A percentile compares a stretch with the other conserved stretches of the same genome.
These are phyloP conservation scores for Hypoxylon intermedium DNA, from an alignment of 495 filamentous ascomycete genomes.

Conservation along the genomic window DNA sequence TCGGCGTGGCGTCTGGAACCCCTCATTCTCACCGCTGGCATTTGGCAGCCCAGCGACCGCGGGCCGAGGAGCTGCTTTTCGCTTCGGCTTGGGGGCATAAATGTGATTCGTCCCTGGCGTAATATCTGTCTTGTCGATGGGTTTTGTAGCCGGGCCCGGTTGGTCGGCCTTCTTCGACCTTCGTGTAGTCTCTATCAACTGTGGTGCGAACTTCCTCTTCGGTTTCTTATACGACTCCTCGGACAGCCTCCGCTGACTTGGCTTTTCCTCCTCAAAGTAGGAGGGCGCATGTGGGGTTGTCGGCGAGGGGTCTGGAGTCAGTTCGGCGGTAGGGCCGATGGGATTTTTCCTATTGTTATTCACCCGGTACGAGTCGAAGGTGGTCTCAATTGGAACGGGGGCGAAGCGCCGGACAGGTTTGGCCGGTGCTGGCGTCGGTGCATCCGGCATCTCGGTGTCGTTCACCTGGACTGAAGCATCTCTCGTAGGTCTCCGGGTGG, in stretches of 20 bases:
- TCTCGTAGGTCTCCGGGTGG: conserved; percentile 32
- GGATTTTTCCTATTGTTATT: conserved; percentile 37
- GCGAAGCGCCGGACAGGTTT: conserved; percentile 56
- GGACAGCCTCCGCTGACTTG: conserved; percentile 20
- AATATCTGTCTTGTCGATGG: conserved; percentile 64
- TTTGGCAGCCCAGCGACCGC: conserved; percentile 34
- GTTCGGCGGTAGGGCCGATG: conserved; percentile 50
- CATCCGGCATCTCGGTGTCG: conserved; percentile 36
- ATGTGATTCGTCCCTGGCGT: conserved; percentile 65
- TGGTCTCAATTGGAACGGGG: conserved; percentile 67
- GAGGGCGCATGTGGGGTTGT: conserved; percentile 47
- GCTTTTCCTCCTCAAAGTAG: conserved; percentile 7
- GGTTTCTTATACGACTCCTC: conserved; percentile 32
- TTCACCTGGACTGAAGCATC: conserved; percentile 37
- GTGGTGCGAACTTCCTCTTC: conserved; percentile 63
- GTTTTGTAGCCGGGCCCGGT: conserved; percentile 56
- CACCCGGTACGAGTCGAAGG: conserved; percentile 59
- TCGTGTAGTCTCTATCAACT: conserved; percentile 72
- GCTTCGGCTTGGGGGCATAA: conserved; percentile 55
- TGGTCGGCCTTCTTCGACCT: conserved; percentile 62
- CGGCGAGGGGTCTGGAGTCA: conserved; percentile 58
- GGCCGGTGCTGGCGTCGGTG: conserved; percentile 12
- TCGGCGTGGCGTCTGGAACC: conserved; percentile 38
- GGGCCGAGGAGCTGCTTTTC: conserved; percentile 36
- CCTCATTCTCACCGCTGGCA: conserved; percentile 26